Evolutionary conservation across 2,329 filamentous ascomycete genomes (phyloP), one percentile per base, ranked within the genome.

Genomic region (Cladorrhinum sp.): DNA sequence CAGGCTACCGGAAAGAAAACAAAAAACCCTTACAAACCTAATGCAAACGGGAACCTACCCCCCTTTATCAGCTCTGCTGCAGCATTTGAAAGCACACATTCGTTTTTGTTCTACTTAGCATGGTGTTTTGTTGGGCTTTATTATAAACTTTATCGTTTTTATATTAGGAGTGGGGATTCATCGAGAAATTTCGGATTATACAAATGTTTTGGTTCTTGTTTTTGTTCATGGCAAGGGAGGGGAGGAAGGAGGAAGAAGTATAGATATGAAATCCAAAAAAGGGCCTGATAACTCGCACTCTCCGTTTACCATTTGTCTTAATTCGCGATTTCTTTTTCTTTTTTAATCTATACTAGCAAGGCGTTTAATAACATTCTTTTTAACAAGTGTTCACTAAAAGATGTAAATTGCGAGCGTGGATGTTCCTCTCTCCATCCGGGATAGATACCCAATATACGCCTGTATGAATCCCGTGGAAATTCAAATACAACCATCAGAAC

Each of bases 121-220:
- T 62, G 55, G 59, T 62, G 59, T 63, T 54, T 51, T 32, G 56
- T 62, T 62, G 57, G 55, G 32, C 16, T 36, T 12, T 36, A 36
- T 29, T n/a, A n/a, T n/a, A n/a, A 29, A 9, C 32, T 36, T 36
- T 36, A 12, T 36, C 32, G 10, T 12, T 8, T 36, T 32, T 6
- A 32, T 32, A 12, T 32, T 32, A 12, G 27, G n/a, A n/a, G n/a
- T n/a, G n/a, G n/a, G n/a, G n/a, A n/a, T n/a, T n/a, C n/a, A n/a
- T n/a, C n/a, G n/a, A n/a, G n/a, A n/a, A n/a, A n/a, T n/a, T n/a
- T n/a, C n/a, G n/a, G n/a, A n/a, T n/a, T n/a, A n/a, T n/a, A n/a
- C n/a, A n/a, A n/a, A n/a, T n/a, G 12, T 32, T 32, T 32, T 32
- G 6, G 27, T 32, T 6, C 12, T 32, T 36, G n/a, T 36, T 36